Evolutionary conservation across 1,139 yeast genomes (phyloP).

Genomic region (Schwanniomyces etchellsii): DNA sequence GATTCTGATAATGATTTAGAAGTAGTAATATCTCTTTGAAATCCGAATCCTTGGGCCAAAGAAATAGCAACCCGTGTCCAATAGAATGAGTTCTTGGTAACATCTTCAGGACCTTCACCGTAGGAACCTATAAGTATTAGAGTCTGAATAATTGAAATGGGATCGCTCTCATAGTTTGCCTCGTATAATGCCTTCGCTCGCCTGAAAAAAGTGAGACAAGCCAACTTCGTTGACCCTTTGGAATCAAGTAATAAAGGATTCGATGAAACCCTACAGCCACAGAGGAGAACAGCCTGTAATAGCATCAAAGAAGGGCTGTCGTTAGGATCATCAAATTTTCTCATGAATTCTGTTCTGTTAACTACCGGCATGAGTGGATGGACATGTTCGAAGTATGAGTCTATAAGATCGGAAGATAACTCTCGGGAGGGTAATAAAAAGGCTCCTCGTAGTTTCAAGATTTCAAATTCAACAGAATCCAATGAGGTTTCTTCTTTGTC

Average conservation of each 20-base stretch:
- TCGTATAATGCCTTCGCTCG: constrained; percentile 77
- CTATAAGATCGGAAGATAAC: constrained; percentile 56
- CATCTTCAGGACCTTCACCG: constrained; percentile 79
- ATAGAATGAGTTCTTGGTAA: constrained; percentile 66
- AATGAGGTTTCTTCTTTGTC: constrained; percentile 34
- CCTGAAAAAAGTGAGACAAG: constrained; percentile 63
- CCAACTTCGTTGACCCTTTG: constrained; percentile 51
- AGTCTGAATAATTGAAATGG: constrained; percentile 61
- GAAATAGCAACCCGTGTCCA: constrained; percentile 75
- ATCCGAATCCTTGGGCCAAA: constrained; percentile 75
- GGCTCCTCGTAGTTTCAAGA: constrained; percentile 66
- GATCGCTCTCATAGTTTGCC: constrained; percentile 67
- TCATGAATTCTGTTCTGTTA: constrained; percentile 58
- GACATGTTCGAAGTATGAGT: constrained; percentile 59
- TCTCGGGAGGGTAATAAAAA: constrained; percentile 61
- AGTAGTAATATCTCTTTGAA: constrained; percentile 51
- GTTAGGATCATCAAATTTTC: constrained; percentile 47
- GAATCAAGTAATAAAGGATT: constrained; percentile 55
- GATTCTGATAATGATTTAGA: constrained; percentile 23
- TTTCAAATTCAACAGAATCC: constrained; percentile 65
- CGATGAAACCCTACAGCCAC: constrained; percentile 60
- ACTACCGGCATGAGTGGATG: constrained; percentile 73
- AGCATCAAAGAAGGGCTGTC: constrained; percentile 67
- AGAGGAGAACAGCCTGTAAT: constrained; percentile 62
- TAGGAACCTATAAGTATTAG: constrained; percentile 61